Base-by-base conservation (phyloP, 2,329 filamentous ascomycete genomes). In the Phoma sp. region DNA sequence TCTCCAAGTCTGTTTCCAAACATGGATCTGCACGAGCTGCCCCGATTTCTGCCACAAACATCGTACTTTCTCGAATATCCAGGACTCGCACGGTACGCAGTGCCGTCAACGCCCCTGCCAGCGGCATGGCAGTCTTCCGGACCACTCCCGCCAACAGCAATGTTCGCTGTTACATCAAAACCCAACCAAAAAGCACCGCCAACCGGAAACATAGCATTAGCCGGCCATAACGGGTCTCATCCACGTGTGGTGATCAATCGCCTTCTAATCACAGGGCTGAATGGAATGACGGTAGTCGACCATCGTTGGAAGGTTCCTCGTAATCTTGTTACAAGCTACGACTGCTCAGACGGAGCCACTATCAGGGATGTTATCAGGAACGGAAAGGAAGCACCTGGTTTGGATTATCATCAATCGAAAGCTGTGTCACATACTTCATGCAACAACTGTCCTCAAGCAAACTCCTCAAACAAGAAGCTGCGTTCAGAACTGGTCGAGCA, bases 131-230 rank as follows among this genome's bases (percentile, higher is more conserved):
- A 40, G 4, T 36, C 12, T 9, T 27, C 15, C 4, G 31, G 36
- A 22, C 19, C 19, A 12, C 25, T 48, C 12, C 69, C 67, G 17
- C 64, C 64, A 29, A 47, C 63, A 22, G 68, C 44, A 3, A 39
- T 64, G 1, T 70, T 66, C 35, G 63, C 57, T 17, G 64, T 63
- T 22, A 55, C 65, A 22, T 53, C 49, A 6, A 65, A 63, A 32
- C 58, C 62, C 10, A 54, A 51, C 40, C 22, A 32, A 32, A 57
- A 43, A 24, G 6, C 38, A 5, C 55, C 49, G 41, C 33, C 55
- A 3, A 19, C 21, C 6, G 61, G 66, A 38, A 21, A 19, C 10
- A 13, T 31, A 6, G 19, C 35, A 2, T n/a, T 6, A 17, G 15
- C 4, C 9, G 5, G 8, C 7, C 8, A 8, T 7, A 21, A 41